These are phyloP conservation scores for Daldinia concentrica DNA, from an alignment of 495 filamentous ascomycete species.

Conservation along the genomic window DNA sequence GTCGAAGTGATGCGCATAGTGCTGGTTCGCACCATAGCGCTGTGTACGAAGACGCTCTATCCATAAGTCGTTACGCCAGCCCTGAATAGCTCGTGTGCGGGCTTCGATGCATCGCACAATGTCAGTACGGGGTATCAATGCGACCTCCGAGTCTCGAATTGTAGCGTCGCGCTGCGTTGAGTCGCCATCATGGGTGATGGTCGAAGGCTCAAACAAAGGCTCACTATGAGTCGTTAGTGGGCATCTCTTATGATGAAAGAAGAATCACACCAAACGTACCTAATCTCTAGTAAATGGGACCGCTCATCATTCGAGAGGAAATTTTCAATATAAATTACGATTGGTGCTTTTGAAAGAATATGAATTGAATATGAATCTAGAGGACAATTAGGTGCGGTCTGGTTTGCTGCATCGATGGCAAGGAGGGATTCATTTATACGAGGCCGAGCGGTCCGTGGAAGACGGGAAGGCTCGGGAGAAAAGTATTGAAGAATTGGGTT, in stretches of 20 bases:
- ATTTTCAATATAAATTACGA: slow-evolving; percentile 59
- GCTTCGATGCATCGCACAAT: slow-evolving; percentile 56
- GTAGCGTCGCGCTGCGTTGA: slow-evolving; percentile 45
- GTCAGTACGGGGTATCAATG: slow-evolving; percentile 54
- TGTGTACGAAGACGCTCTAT: slow-evolving; percentile 56
- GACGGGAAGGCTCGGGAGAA: slow-evolving; percentile 32
- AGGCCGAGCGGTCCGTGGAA: slow-evolving; percentile 51
- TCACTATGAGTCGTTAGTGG: slow-evolving; percentile 40
- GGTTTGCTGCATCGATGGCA: slow-evolving; percentile 50
- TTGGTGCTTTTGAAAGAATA: slow-evolving; percentile 53
- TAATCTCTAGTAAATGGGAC: slow-evolving; percentile 55
- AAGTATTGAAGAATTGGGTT: slow-evolving; percentile 41
- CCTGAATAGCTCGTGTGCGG: slow-evolving; percentile 54
- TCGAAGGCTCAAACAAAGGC: slow-evolving; percentile 55
- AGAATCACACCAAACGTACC: slow-evolving; percentile 42
- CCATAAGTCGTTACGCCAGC: slow-evolving; percentile 57
- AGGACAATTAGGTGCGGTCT: slow-evolving; percentile 43
- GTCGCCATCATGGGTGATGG: slow-evolving; percentile 53
- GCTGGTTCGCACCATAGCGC: slow-evolving; percentile 52
- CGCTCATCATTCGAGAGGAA: slow-evolving; percentile 51
- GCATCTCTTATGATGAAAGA: neutral
- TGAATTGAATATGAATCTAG: slow-evolving; percentile 51
- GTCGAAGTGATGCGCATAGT: slow-evolving; percentile 59
- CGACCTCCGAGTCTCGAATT: slow-evolving; percentile 59
- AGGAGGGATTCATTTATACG: slow-evolving; percentile 54